Evolutionary conservation across 2,329 filamentous ascomycete species (phyloP), one percentile per base, ranked within the genome.

Genomic region (Ophiostoma sp.): DNA sequence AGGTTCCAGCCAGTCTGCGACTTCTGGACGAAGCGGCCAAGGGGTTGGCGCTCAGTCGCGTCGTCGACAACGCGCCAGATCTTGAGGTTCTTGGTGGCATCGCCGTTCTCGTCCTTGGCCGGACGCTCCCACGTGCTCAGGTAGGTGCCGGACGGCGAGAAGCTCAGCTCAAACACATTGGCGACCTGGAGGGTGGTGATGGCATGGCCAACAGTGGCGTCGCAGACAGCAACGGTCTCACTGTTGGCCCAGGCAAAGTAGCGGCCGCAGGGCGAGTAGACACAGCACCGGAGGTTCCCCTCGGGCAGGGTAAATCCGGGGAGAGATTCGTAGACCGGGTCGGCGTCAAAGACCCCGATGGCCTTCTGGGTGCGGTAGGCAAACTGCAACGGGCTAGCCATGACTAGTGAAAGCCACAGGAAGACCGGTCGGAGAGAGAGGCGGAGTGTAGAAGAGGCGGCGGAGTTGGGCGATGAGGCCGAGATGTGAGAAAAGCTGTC

Each of bases 51-150:
- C 77, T 91, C 88, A 75, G 89, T 84, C 15, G 87, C 82, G 9
- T 92, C 90, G 80, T 95, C 92, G 72, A 93, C 84, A 48, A 93
- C 94, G 80, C 91, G 90, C 96, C 96, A 99, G 78, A 99, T 91
- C 87, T 98, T 98, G 77, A 99, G 86, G 82, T 99, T 99, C 89
- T 97, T 98, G 78, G 90, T 91, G 63, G 96, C 94, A 82, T 98
- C 94, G 73, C 96, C 96, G 75, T 93, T 91, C 80, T 95, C 95
- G 80, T 98, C 95, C 85, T 98, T 98, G 77, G 89, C 88, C 9
- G 94, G 92, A 48, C 96, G 91, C 85, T 99, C 95, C 94, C 95
- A 98, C 71, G 96, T 98, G 81, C 97, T 97, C 81, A 98, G 86
- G 83, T 93, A 99, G 73, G 93, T 96, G 75, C 96, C 96, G 72